Percentiles rank a stretch among this genome's conserved stretches.
Conservation (phyloP, 2,329 filamentous ascomycete species). For the Paracoccidioides brasiliensis region DNA sequence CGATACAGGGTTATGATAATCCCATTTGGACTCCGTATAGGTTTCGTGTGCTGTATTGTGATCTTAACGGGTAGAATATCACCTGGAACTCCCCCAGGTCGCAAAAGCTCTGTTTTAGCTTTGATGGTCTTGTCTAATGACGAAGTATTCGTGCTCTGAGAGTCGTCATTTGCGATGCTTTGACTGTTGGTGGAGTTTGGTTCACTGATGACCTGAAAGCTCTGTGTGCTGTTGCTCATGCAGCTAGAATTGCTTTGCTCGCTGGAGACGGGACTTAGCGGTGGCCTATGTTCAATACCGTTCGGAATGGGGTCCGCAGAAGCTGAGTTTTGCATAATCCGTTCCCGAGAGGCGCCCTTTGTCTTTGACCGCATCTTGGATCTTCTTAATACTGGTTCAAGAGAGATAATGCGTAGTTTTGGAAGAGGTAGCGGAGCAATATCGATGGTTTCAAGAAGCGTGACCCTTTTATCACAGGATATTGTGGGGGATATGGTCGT, state of each 20-base stretch:
- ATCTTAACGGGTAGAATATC: constrained; percentile 71
- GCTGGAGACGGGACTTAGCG: constrained; percentile 44
- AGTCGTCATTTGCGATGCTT: constrained; percentile 34
- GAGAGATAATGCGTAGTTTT: constrained; percentile 67
- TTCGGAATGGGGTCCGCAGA: constrained; percentile 15
- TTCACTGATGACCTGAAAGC: constrained; percentile 40
- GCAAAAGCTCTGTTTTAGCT: constrained; percentile 68
- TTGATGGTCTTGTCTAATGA: constrained; percentile 68
- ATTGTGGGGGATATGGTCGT: constrained; percentile 71
- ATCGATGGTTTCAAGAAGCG: constrained; percentile 70
- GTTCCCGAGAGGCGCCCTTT: constrained; percentile 29
- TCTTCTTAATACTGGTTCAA: constrained; percentile 71
- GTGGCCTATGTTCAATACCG: constrained; percentile 18
- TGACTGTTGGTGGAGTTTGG: constrained; percentile 28
- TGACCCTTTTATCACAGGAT: constrained; percentile 68
- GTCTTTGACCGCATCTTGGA: constrained; percentile 44
- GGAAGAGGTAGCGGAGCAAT: constrained; percentile 62
- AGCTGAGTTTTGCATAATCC: constrained; percentile 28
- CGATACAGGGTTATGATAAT: constrained; percentile 88
- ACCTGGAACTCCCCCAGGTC: constrained; percentile 72
- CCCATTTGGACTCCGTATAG: constrained; percentile 79
- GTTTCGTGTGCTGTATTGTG: constrained; percentile 74
- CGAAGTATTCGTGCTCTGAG: constrained; percentile 38
- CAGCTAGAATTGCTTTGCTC: constrained; percentile 59
- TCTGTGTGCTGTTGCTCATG: constrained; percentile 50